A percentile compares a stretch with the other conserved stretches of the same genome.
phyloP scores from a whole-genome alignment of 2,329 filamentous ascomycete species.

The Neofusicoccum kwambonambiense region DNA sequence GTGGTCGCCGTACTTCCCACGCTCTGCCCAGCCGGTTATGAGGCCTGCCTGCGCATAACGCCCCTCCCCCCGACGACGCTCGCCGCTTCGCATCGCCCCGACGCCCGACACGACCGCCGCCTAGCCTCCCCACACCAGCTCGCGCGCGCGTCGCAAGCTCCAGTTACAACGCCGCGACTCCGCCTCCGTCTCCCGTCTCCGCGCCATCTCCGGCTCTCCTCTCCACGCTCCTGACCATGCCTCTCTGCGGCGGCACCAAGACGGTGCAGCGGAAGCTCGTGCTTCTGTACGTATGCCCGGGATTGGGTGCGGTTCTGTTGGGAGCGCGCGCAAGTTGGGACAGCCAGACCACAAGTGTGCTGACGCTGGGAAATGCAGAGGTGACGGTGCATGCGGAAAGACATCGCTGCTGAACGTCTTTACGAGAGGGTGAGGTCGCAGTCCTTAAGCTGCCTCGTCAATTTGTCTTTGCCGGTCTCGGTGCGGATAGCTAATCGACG shows the following conservation, averaged over 20 bases:
- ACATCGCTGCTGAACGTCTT: conserved; percentile 97
- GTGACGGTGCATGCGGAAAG: conserved; percentile 95
- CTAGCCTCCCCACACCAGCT: conserved; percentile 4
- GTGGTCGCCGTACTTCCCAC: conserved; percentile 1
- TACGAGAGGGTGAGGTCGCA: conserved; percentile 75
- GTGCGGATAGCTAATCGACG: conserved; percentile 22
- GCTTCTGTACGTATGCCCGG: conserved; percentile 65
- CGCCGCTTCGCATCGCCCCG: conserved; percentile 9
- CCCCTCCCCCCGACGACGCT: neutral
- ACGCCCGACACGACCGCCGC: neutral
- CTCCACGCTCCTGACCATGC: conserved; percentile 35
- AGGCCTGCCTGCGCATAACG: neutral
- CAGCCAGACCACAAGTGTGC: conserved; percentile 20
- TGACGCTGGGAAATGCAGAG: conserved; percentile 53
- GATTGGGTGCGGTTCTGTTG: neutral
- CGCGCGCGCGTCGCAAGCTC: conserved; percentile 3
- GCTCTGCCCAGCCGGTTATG: conserved; percentile 6
- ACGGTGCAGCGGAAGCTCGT: conserved; percentile 96
- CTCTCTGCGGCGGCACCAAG: conserved; percentile 56
- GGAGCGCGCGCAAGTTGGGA: conserved; percentile 23
- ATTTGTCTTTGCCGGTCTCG: conserved; percentile 3
- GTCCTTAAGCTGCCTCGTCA: conserved; percentile 24
- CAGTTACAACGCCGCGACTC: neutral
- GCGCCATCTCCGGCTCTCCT: conserved; percentile 9
- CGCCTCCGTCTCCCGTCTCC: conserved; percentile 15